Percentiles rank a stretch among this genome's conserved stretches.
Conservation (phyloP, 2,329 filamentous ascomycete genomes). For the Lecanosticta acicola region DNA sequence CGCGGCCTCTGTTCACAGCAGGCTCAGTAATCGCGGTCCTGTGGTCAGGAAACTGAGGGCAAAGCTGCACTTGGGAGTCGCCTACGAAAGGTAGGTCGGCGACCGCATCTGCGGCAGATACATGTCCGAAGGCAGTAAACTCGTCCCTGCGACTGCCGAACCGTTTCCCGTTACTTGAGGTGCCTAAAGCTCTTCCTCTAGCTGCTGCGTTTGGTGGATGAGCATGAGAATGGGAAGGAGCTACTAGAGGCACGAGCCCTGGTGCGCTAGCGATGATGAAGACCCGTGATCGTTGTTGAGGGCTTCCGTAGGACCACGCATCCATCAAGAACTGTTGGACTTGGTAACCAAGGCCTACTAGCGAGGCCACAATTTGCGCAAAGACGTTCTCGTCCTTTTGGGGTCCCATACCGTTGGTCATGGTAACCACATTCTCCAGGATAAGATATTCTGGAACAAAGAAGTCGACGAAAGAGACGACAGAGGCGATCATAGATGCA, state of each 20-base stretch:
- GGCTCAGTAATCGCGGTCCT: constrained; percentile 45
- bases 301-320: constrained; percentile 61
- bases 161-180: constrained; percentile 52
- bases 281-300: constrained; percentile 61
- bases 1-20: constrained; percentile 38
- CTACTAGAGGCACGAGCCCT: constrained; percentile 51
- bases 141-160: constrained; percentile 52
- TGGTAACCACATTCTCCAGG: constrained; percentile 69
- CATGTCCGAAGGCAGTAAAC: constrained; percentile 56
- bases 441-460: constrained; percentile 70
- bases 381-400: constrained; percentile 57
- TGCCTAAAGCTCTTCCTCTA: constrained; percentile 46
- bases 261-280: constrained; percentile 69
- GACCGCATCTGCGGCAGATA: constrained; percentile 51
- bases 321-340: constrained; percentile 62
- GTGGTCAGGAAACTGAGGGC: constrained; percentile 64
- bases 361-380: constrained; percentile 64
- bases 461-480: constrained; percentile 67
- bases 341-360: constrained; percentile 76
- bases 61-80: constrained; percentile 57
- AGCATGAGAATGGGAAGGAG: constrained; percentile 58
- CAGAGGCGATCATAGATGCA: constrained; percentile 70
- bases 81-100: constrained; percentile 58
- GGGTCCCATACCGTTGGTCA: constrained; percentile 45
- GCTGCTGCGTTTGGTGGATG: constrained; percentile 41